A percentile compares a stretch with the other conserved stretches of the same genome.
phyloP scores from a whole-genome alignment of 345 rosid species.

The Brassica juncea region DNA sequence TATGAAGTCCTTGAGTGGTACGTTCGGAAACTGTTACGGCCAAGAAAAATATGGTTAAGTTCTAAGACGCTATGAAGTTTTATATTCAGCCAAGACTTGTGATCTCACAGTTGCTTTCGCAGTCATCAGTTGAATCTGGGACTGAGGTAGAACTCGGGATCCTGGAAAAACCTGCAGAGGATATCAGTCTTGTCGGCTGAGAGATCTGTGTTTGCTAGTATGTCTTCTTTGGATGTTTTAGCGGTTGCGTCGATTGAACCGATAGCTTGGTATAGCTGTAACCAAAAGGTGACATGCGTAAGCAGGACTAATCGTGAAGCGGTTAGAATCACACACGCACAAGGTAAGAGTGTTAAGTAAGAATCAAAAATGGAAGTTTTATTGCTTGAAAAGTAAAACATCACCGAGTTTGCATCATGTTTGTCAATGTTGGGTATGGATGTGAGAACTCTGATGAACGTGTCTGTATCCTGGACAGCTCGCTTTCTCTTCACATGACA shows the following conservation, averaged over 20 bases:
- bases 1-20: not conserved
- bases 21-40: not conserved
- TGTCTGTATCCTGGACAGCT: slow-evolving; percentile 58
- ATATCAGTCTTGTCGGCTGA: slow-evolving; percentile 75
- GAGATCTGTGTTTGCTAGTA: slow-evolving; percentile 81
- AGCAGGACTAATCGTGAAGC: not conserved
- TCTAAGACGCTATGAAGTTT: not conserved
- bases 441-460: slow-evolving; percentile 63
- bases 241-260: slow-evolving; percentile 88
- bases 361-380: not conserved
- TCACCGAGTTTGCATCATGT: slow-evolving; percentile 86
- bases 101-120: slow-evolving; percentile 10
- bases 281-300: slow-evolving; percentile 9
- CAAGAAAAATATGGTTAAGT: slow-evolving; percentile 13
- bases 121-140: slow-evolving; percentile 58
- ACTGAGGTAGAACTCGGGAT: slow-evolving; percentile 67
- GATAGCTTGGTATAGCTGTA: slow-evolving; percentile 82
- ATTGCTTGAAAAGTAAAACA: not conserved
- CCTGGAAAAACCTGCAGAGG: slow-evolving; percentile 67
- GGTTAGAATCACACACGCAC: not conserved
- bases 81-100: slow-evolving; percentile 12
- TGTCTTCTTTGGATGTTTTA: slow-evolving; percentile 71
- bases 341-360: not conserved
- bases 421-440: slow-evolving; percentile 78
- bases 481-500: slow-evolving; percentile 62